Percentiles rank a stretch among this genome's conserved stretches.
Evolutionary conservation across 495 filamentous ascomycete species (phyloP).

Genomic region (Cetradonia linearis): DNA sequence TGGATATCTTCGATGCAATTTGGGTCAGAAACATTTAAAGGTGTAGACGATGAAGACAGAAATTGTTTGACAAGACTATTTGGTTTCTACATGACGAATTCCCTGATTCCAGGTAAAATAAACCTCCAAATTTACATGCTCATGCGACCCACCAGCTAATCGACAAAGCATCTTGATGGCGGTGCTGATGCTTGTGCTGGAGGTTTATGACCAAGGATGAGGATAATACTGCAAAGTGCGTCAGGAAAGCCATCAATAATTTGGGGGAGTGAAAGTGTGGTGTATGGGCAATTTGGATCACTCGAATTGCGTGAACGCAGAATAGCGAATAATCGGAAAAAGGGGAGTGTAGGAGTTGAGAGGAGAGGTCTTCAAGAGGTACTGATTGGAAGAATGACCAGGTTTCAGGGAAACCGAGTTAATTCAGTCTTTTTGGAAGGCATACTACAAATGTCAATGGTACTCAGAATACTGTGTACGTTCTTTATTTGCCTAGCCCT

Average conservation of each 20-base stretch:
- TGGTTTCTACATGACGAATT: not conserved
- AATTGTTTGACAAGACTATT: not conserved
- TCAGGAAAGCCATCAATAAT: not conserved
- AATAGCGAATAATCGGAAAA: not conserved
- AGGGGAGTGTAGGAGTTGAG: not conserved
- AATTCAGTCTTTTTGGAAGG: not conserved
- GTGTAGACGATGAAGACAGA: not conserved
- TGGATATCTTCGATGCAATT: not conserved
- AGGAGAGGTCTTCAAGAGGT: not conserved
- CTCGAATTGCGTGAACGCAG: not conserved
- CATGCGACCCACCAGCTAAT: not conserved
- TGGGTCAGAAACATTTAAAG: not conserved
- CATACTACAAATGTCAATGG: not conserved
- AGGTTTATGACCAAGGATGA: not conserved
- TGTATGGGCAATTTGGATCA: not conserved
- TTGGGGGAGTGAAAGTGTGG: not conserved
- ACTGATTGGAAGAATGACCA: not conserved
- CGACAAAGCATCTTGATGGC: not conserved
- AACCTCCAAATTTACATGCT: not conserved
- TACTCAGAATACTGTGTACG: slow-evolving; percentile 1
- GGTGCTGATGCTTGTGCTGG: not conserved
- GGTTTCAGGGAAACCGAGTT: not conserved
- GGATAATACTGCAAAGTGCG: not conserved
- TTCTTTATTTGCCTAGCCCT: slow-evolving; percentile 4
- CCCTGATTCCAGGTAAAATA: not conserved